phyloP scores from a whole-genome alignment of 768 basidiomycete species.

The Baorangia bicolor region DNA sequence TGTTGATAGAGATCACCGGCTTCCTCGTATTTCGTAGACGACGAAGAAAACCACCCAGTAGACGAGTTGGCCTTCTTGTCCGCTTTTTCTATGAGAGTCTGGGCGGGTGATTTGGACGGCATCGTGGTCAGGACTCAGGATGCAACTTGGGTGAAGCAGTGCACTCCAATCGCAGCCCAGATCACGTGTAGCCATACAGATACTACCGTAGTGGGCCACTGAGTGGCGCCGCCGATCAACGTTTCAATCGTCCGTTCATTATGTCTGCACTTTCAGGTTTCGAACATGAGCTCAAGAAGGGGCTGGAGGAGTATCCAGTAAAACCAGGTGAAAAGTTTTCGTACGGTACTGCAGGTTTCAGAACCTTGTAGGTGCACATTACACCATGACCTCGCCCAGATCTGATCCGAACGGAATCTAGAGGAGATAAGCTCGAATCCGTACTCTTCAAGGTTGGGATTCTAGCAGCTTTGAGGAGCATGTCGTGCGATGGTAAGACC shows the following conservation, averaged over 20 bases:
- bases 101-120: constrained; percentile 76
- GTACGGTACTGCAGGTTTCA: constrained; percentile 95
- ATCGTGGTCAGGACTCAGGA: constrained; percentile 36
- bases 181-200: constrained; percentile 16
- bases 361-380: constrained; percentile 67
- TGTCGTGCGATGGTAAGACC: constrained; percentile 83
- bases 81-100: constrained; percentile 78
- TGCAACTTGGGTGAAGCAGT: not conserved
- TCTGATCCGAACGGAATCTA: constrained; percentile 30
- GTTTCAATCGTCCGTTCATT: not conserved
- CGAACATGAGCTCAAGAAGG: constrained; percentile 44
- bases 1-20: constrained; percentile 94
- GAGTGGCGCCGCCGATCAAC: not conserved
- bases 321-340: constrained; percentile 67
- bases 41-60: constrained; percentile 84
- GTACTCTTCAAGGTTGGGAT: constrained; percentile 95
- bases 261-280: constrained; percentile 38
- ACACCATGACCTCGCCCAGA: constrained; percentile 1
- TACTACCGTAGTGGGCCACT: too few relatives aligned
- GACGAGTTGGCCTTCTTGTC: constrained; percentile 90
- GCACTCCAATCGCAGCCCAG: not conserved
- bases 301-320: constrained; percentile 68
- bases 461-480: constrained; percentile 87
- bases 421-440: constrained; percentile 72
- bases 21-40: constrained; percentile 86